phyloP scores from a whole-genome alignment of 805 yeast genomes.

The Scheffersomyces spartinae region DNA sequence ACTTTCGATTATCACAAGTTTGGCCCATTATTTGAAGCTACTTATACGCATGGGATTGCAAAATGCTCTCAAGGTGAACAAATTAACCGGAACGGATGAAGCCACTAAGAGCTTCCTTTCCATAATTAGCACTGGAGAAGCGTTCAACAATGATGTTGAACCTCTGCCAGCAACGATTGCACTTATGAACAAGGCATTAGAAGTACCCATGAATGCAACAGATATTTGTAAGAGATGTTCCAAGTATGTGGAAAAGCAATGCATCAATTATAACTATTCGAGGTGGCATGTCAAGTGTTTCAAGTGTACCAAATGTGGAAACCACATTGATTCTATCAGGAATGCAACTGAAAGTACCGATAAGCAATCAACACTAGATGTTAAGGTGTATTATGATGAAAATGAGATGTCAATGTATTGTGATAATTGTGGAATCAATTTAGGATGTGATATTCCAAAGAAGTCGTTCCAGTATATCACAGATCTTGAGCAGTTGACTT shows the following conservation, averaged over 20 bases:
- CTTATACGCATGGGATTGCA: conserved; percentile 72
- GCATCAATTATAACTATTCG: conserved; percentile 45
- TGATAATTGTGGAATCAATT: too few relatives aligned
- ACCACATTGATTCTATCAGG: too few relatives aligned
- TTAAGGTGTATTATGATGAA: too few relatives aligned
- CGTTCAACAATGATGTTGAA: conserved; percentile 5
- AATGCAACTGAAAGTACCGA: too few relatives aligned
- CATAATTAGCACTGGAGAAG: conserved; percentile 29
- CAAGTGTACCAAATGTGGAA: conserved; percentile 48
- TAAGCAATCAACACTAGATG: too few relatives aligned
- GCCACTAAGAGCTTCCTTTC: conserved; percentile 56
- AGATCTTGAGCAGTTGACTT: conserved; percentile 55
- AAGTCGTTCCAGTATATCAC: too few relatives aligned
- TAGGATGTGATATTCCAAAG: too few relatives aligned
- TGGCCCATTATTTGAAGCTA: conserved; percentile 87
- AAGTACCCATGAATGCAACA: conserved; percentile 41
- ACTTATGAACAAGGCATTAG: not conserved
- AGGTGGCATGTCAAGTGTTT: conserved; percentile 84
- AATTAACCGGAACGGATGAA: conserved; percentile 40
- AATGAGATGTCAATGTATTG: too few relatives aligned
- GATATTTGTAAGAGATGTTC: conserved; percentile 68
- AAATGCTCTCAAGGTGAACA: conserved; percentile 62
- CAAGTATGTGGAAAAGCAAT: conserved; percentile 75
- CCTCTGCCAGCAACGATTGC: not conserved
- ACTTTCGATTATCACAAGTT: conserved; percentile 73